A percentile compares a stretch with the other conserved stretches of the same genome.
phyloP scores from a whole-genome alignment of 805 yeast genomes.

The Candida ovalis region DNA sequence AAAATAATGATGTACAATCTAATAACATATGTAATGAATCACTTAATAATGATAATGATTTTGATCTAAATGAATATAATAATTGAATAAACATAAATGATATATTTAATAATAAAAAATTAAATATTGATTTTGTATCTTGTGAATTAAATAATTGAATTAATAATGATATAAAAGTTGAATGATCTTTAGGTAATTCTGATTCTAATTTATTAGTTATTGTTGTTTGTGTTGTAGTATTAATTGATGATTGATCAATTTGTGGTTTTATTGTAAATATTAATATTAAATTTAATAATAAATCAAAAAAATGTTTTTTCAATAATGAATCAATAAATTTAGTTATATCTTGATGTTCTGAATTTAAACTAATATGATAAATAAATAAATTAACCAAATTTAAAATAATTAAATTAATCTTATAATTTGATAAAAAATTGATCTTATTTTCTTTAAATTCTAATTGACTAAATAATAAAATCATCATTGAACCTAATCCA shows the following conservation, averaged over 20 bases:
- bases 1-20: constrained; percentile 85
- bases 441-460: constrained; percentile 23
- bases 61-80: constrained; percentile 86
- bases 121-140: constrained; percentile 86
- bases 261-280: constrained; percentile 14
- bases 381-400: constrained; percentile 12
- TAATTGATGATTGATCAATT: background rate
- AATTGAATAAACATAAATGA: constrained; percentile 94
- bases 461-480: constrained; percentile 28
- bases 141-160: constrained; percentile 41
- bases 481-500: constrained; percentile 27
- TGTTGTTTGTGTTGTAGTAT: no score
- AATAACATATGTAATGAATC: constrained; percentile 96
- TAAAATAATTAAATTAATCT: constrained; percentile 21
- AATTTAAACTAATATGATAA: constrained; percentile 10
- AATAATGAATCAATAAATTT: constrained; percentile 2
- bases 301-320: constrained; percentile 7
- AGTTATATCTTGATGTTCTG: constrained; percentile 2
- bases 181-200: constrained; percentile 4
- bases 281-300: constrained; percentile 11
- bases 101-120: constrained; percentile 78
- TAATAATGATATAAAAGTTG: constrained; percentile 22
- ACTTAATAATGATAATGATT: constrained; percentile 84
- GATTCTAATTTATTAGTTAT: background rate
- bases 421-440: constrained; percentile 21